Evolutionary conservation across 352 stramenopile species (phyloP).

Genomic region (Phytophthora hybrid): DNA sequence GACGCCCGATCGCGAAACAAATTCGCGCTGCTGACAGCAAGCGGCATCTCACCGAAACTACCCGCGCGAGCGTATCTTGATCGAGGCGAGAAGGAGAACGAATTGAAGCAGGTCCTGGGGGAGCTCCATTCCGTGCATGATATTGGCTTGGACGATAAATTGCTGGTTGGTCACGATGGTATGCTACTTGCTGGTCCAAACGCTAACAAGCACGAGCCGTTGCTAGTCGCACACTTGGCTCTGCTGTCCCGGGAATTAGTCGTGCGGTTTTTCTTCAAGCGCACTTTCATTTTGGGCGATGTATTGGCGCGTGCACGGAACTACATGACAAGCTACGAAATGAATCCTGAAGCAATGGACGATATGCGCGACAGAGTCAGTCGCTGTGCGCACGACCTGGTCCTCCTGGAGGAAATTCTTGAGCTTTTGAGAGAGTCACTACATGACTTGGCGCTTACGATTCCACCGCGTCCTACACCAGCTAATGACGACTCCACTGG

Average conservation of each 20-base stretch:
- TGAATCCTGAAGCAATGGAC: slow-evolving; percentile 91
- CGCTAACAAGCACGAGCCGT: slow-evolving; percentile 92
- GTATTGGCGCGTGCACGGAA: slow-evolving; percentile 93
- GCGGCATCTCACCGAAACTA: slow-evolving; percentile 96
- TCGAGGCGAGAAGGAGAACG: slow-evolving; percentile 97
- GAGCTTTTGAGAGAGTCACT: slow-evolving; percentile 95
- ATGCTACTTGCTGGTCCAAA: slow-evolving; percentile 95
- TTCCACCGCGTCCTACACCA: slow-evolving; percentile 66
- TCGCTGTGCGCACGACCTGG: slow-evolving; percentile 94
- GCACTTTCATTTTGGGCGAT: slow-evolving; percentile 97
- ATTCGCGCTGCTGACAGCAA: slow-evolving; percentile 97
- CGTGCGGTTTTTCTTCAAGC: slow-evolving; percentile 95
- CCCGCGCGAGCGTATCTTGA: slow-evolving; percentile 97
- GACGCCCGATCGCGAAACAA: slow-evolving; percentile 96
- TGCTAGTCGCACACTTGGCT: slow-evolving; percentile 94
- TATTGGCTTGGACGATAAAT: slow-evolving; percentile 95
- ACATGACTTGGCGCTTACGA: slow-evolving; percentile 77
- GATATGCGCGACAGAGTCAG: slow-evolving; percentile 92
- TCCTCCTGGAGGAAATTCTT: slow-evolving; percentile 97
- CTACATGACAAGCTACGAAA: slow-evolving; percentile 93
- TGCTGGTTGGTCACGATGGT: slow-evolving; percentile 95
- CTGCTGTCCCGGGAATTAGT: slow-evolving; percentile 95
- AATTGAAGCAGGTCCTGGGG: slow-evolving; percentile 96
- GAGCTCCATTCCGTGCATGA: slow-evolving; percentile 96
- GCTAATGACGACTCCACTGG: slow-evolving; percentile 87